These are phyloP conservation scores for Pythium angustatum DNA, from an alignment of 352 stramenopile genomes.

Conservation along the genomic window DNA sequence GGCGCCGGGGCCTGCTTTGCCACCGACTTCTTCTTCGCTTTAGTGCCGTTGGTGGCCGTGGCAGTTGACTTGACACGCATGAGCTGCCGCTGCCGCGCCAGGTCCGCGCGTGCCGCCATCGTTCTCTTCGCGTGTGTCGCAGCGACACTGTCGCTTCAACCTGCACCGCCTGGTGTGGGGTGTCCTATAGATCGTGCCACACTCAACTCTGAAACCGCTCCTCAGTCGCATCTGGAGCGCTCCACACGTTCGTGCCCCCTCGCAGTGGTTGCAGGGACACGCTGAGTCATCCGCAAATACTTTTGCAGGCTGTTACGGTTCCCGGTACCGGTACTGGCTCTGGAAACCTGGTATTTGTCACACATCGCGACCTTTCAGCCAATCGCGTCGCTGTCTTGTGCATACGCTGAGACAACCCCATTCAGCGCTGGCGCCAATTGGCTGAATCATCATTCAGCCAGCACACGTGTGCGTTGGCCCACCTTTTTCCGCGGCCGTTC, in stretches of 20 bases:
- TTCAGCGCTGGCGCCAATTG: too few species aligned
- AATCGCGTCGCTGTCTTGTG: too few species aligned
- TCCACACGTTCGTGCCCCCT: neutral
- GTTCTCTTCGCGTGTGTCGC: neutral
- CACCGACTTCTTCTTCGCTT: constrained; percentile 1
- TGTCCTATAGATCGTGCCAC: constrained; percentile 1
- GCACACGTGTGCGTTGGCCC: neutral
- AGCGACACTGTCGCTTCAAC: constrained; percentile 18
- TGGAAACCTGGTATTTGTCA: too few species aligned
- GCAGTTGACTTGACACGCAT: constrained; percentile 21
- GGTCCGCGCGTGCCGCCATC: constrained; percentile 16
- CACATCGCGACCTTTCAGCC: neutral
- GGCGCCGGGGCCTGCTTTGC: neutral
- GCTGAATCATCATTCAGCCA: neutral
- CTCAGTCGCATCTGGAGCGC: neutral
- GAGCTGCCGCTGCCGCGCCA: constrained; percentile 27
- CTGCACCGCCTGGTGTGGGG: neutral
- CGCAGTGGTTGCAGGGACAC: neutral
- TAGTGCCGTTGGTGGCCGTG: neutral
- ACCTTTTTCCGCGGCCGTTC: neutral
- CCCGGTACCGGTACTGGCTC: too few species aligned
- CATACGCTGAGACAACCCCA: too few species aligned
- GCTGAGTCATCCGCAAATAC: constrained; percentile 23
- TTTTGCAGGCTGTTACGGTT: too few species aligned
- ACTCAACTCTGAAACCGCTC: neutral